Conservation (phyloP, 768 basidiomycete genomes). For the Mycena galopus region DNA sequence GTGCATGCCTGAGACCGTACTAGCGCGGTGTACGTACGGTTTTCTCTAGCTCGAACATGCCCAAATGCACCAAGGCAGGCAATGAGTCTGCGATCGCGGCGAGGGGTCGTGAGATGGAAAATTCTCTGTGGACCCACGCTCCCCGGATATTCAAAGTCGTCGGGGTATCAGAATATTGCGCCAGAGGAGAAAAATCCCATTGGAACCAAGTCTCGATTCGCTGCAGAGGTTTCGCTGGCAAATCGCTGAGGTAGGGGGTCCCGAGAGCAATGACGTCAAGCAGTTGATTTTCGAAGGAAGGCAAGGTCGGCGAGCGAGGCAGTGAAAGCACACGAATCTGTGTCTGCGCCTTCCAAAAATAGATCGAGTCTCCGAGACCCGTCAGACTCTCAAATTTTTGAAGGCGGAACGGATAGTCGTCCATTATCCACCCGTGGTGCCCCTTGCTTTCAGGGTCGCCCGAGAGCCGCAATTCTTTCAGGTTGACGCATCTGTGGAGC, state of each 20-base stretch:
- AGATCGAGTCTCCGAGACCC: not conserved
- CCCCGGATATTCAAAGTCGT: no score
- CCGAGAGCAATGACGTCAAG: slow-evolving; percentile 13
- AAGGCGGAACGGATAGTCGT: slow-evolving; percentile 6
- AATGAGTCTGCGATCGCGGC: no score
- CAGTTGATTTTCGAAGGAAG: slow-evolving; percentile 1
- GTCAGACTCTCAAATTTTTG: not conserved
- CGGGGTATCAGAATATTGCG: no score
- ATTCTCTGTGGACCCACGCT: no score
- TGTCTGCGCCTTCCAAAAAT: slow-evolving; percentile 14
- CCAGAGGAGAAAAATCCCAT: not conserved
- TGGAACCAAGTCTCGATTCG: not conserved
- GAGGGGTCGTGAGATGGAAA: no score
- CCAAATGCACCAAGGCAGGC: no score
- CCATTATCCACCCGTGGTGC: no score
- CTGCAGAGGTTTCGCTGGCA: not conserved
- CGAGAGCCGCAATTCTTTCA: slow-evolving; percentile 21
- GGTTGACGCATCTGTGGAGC: slow-evolving; percentile 11
- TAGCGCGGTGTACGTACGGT: not conserved
- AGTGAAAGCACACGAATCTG: no score
- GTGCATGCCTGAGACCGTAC: not conserved
- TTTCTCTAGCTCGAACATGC: not conserved
- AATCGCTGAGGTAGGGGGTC: not conserved
- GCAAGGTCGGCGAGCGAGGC: not conserved
- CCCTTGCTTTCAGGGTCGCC: no score